A percentile compares a stretch with the other conserved stretches of the same genome.
Evolutionary conservation across 2,329 filamentous ascomycete genomes (phyloP).

Genomic region (Fusarium circinatum): DNA sequence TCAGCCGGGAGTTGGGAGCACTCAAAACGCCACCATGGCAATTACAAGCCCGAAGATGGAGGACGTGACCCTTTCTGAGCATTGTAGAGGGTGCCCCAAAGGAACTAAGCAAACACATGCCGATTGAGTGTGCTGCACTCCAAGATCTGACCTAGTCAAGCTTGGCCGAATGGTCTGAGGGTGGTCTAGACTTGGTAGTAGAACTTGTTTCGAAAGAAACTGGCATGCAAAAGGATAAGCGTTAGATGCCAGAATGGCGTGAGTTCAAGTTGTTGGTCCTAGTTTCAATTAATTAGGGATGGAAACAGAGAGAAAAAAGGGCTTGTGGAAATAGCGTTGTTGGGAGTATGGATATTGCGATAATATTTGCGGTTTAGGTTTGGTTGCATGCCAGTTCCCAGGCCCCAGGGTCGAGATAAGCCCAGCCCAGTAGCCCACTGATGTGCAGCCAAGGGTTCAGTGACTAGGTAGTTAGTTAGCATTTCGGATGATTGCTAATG

Average conservation of each 20-base stretch:
- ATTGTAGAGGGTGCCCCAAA: not conserved
- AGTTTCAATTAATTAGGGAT: not conserved
- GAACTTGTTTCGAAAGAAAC: constrained; percentile 4
- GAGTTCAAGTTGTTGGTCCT: not conserved
- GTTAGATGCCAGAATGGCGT: constrained; percentile 3
- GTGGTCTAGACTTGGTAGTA: not conserved
- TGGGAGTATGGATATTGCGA: not conserved
- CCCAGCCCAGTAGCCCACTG: not conserved
- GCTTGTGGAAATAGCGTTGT: not conserved
- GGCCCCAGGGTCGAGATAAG: not conserved
- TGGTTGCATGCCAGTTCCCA: not conserved
- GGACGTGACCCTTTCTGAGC: not conserved
- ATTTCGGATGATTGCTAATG: not conserved
- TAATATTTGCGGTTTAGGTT: not conserved
- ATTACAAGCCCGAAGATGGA: not conserved
- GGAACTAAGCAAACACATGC: not conserved
- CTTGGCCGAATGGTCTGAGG: not conserved
- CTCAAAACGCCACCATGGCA: not conserved
- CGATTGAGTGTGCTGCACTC: not conserved
- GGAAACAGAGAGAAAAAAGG: not conserved
- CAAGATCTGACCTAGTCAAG: not conserved
- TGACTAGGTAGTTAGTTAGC: not conserved
- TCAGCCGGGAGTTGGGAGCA: not conserved
- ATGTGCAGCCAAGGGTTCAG: constrained; percentile 9
- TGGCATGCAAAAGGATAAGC: not conserved